Evolutionary conservation across 2,329 filamentous ascomycete genomes (phyloP).

Genomic region (Aspergillus chevalieri): DNA sequence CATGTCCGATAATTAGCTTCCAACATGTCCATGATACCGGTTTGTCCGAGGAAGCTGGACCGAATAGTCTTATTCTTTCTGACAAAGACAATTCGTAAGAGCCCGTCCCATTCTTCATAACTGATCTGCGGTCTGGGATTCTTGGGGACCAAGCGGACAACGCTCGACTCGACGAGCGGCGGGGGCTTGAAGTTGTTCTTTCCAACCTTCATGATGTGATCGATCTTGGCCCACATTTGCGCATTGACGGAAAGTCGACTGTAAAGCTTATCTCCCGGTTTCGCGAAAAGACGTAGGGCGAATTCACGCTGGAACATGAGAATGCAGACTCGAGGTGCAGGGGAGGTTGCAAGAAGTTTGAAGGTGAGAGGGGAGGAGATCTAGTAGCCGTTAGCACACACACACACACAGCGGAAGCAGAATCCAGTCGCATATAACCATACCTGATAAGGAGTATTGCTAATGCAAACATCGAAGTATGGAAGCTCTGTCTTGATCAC

Average conservation of each 20-base stretch:
- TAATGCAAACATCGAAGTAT: constrained; percentile 77
- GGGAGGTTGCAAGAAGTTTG: constrained; percentile 74
- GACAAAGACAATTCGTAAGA: constrained; percentile 74
- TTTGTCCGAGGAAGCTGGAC: constrained; percentile 72
- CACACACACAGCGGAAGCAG: not conserved
- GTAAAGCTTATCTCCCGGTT: constrained; percentile 82
- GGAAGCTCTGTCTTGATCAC: constrained; percentile 82
- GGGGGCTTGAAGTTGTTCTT: constrained; percentile 96
- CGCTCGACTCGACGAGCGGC: constrained; percentile 83
- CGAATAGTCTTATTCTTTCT: constrained; percentile 87
- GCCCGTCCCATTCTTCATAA: constrained; percentile 92
- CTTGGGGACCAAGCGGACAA: constrained; percentile 86
- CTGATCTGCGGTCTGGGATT: constrained; percentile 76
- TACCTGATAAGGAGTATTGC: constrained; percentile 66
- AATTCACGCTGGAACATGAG: constrained; percentile 93
- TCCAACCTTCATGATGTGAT: constrained; percentile 81
- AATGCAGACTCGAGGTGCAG: constrained; percentile 74
- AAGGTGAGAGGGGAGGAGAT: constrained; percentile 91
- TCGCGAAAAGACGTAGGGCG: constrained; percentile 79
- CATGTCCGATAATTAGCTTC: constrained; percentile 85
- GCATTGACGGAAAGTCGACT: constrained; percentile 86
- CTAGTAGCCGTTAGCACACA: constrained; percentile 29
- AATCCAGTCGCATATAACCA: not conserved
- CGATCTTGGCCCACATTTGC: constrained; percentile 78
- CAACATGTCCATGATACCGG: constrained; percentile 72